Evolutionary conservation across 106 monocot genomes (phyloP).

Genomic region (Xerophyta viscosa): DNA sequence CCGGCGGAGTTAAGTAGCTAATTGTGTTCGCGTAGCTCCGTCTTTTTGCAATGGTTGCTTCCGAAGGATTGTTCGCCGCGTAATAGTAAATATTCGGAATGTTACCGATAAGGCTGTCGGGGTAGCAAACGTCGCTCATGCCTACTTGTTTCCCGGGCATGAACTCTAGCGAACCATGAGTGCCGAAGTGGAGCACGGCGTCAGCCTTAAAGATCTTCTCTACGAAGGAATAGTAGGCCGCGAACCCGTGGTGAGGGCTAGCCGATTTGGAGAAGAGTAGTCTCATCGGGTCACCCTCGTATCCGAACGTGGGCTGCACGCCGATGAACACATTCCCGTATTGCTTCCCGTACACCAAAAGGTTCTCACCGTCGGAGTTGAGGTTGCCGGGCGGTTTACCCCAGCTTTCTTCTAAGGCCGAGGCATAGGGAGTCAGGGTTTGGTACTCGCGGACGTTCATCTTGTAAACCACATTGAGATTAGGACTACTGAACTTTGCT

Average conservation of each 20-base stretch:
- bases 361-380: conserved; percentile 68
- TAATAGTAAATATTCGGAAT: conserved; percentile 84
- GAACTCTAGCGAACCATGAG: conserved; percentile 85
- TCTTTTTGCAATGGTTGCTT: conserved; percentile 75
- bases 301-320: conserved; percentile 80
- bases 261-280: conserved; percentile 82
- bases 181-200: conserved; percentile 87
- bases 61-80: conserved; percentile 84
- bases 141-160: conserved; percentile 92
- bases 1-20: conserved; percentile 71
- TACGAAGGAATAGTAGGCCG: conserved; percentile 74
- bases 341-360: conserved; percentile 71
- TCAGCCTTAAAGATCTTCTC: conserved; percentile 89
- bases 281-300: conserved; percentile 83
- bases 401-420: conserved; percentile 53
- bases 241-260: conserved; percentile 84
- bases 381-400: conserved; percentile 76
- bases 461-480: conserved; percentile 52
- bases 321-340: conserved; percentile 86
- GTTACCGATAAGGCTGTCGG: conserved; percentile 79
- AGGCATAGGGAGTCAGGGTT: conserved; percentile 58
- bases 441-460: conserved; percentile 80
- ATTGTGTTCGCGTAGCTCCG: conserved; percentile 85
- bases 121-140: conserved; percentile 83
- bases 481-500: conserved; percentile 74